phyloP scores from a whole-genome alignment of 78 protist genomes.

The Dictyostelium intermedium region DNA sequence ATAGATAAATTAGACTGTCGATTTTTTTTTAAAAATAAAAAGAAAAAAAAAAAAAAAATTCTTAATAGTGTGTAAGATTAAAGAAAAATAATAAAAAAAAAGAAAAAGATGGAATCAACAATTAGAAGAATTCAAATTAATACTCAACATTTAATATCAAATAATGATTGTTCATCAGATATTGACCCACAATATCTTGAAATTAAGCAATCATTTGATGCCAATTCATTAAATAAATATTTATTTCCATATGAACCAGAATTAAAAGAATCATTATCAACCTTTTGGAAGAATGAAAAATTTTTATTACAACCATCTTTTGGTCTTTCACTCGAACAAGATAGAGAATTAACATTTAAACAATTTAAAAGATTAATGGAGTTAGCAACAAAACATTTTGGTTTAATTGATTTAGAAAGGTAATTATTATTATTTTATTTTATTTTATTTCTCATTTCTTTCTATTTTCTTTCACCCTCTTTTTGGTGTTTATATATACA shows the following conservation, averaged over 20 bases:
- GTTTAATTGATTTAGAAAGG: constrained; percentile 6
- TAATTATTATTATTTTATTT: not conserved
- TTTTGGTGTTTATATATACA: too few species aligned
- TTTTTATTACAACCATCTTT: not conserved
- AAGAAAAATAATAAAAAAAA: not conserved
- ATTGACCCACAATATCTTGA: not conserved
- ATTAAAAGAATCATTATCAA: not conserved
- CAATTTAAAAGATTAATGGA: constrained; percentile 6
- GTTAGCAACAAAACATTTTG: not conserved
- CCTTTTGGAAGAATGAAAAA: not conserved
- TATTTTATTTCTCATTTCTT: not conserved
- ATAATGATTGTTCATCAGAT: not conserved
- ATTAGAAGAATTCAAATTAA: constrained; percentile 12
- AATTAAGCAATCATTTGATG: constrained; percentile 15
- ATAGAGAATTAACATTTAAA: constrained; percentile 25
- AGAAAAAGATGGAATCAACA: constrained; percentile 7
- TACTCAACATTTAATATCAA: not conserved
- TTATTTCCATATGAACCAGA: constrained; percentile 53
- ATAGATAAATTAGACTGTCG: too few species aligned
- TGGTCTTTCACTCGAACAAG: constrained; percentile 46
- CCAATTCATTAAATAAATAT: constrained; percentile 10
- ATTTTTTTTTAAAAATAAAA: too few species aligned
- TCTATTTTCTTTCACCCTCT: too few species aligned
- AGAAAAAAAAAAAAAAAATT: not conserved
- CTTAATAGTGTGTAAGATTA: too few species aligned